These are phyloP conservation scores for Cyclostephanos tholiformis DNA, from an alignment of 108 stramenopile species.

Conservation along the genomic window DNA sequence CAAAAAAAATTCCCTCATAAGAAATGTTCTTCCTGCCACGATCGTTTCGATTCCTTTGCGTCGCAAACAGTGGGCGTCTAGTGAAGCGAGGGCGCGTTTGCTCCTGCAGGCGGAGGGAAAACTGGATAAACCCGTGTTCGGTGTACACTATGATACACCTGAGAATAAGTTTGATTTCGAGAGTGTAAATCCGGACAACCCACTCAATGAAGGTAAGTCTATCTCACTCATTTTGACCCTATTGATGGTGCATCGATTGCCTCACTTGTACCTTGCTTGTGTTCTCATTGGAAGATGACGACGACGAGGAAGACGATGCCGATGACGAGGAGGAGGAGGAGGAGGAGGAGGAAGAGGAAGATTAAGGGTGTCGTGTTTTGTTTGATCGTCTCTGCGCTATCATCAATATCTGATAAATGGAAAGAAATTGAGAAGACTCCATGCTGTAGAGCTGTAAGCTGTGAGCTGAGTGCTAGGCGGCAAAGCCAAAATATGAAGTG, in stretches of 20 bases:
- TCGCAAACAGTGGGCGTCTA: slow-evolving; percentile 51
- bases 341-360: slow-evolving; percentile 20
- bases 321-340: slow-evolving; percentile 28
- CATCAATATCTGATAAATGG: neutral
- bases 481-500: neutral
- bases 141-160: slow-evolving; percentile 55
- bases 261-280: neutral
- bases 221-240: neutral
- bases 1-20: neutral
- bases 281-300: neutral
- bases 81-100: slow-evolving; percentile 61
- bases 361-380: neutral
- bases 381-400: neutral
- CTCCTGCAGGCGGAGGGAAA: slow-evolving; percentile 47
- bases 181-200: slow-evolving; percentile 46
- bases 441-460: neutral
- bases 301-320: slow-evolving; percentile 56
- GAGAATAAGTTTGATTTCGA: slow-evolving; percentile 54
- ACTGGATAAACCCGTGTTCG: slow-evolving; percentile 57
- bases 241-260: neutral
- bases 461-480: neutral
- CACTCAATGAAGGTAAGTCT: slow-evolving; percentile 40
- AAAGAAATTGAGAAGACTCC: neutral
- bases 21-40: neutral
- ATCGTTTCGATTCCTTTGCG: neutral